Conservation (phyloP, 148 eudicot species). For the Rhododendron griersonianum region DNA sequence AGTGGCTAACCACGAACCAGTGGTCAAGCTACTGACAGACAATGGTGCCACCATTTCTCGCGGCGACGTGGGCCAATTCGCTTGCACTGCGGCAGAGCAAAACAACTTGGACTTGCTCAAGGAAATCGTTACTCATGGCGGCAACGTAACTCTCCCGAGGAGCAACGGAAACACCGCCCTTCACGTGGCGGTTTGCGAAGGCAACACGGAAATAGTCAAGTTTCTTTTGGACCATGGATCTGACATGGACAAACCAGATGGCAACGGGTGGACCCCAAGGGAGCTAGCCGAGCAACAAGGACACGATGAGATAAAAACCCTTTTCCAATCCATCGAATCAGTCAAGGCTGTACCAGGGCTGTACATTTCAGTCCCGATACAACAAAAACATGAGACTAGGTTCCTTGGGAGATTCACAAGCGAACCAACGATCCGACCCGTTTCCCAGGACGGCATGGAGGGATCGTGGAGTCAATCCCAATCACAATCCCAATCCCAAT, state of each 20-base stretch:
- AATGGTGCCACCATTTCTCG: constrained; percentile 45
- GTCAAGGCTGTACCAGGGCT: constrained; percentile 4
- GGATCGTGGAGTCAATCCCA: constrained; percentile 21
- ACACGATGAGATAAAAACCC: constrained; percentile 48
- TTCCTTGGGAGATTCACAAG: constrained; percentile 52
- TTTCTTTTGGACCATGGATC: constrained; percentile 55
- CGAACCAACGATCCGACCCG: constrained; percentile 38
- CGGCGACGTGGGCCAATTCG: constrained; percentile 62
- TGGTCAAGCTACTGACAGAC: constrained; percentile 39
- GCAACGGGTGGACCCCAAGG: constrained; percentile 60
- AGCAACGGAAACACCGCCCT: constrained; percentile 55
- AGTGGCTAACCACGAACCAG: constrained; percentile 36
- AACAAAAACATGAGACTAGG: constrained; percentile 22
- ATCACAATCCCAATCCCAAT: constrained; percentile 6
- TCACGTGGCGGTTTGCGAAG: constrained; percentile 72
- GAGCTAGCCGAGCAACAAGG: constrained; percentile 75
- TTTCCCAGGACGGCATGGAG: constrained; percentile 18
- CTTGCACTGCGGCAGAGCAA: constrained; percentile 56
- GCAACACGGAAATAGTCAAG: constrained; percentile 52
- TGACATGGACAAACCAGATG: constrained; percentile 41
- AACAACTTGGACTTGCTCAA: constrained; percentile 55
- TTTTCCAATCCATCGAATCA: constrained; percentile 37
- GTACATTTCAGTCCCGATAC: constrained; percentile 20
- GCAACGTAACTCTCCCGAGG: constrained; percentile 48
- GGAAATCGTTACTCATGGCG: constrained; percentile 41